phyloP scores from a whole-genome alignment of 805 yeast genomes.

The Candida maris region DNA sequence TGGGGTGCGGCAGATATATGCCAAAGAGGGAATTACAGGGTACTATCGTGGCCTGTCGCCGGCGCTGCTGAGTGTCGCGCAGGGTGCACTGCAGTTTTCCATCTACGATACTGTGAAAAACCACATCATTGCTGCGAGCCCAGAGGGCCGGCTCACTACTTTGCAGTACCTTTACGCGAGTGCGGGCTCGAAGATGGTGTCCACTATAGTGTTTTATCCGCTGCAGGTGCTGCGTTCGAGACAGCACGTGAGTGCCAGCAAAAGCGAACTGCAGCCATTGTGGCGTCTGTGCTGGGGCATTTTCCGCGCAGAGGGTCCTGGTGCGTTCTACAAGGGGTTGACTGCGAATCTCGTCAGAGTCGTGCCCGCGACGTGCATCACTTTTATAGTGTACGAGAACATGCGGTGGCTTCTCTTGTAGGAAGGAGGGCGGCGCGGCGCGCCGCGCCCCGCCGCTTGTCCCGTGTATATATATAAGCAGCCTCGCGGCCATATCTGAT shows the following conservation, averaged over 20 bases:
- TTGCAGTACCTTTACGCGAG: constrained; percentile 63
- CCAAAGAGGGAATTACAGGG: constrained; percentile 58
- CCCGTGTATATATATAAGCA: not conserved
- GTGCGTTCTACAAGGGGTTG: constrained; percentile 82
- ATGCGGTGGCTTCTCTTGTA: constrained; percentile 32
- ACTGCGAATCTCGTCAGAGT: constrained; percentile 76
- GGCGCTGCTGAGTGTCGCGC: constrained; percentile 75
- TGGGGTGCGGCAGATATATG: constrained; percentile 50
- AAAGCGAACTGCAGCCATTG: constrained; percentile 17
- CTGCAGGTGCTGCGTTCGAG: constrained; percentile 77
- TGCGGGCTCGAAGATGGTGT: constrained; percentile 61
- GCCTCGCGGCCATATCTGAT: too few relatives aligned
- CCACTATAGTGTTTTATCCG: constrained; percentile 74
- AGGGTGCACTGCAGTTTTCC: constrained; percentile 85
- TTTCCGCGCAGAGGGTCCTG: constrained; percentile 48
- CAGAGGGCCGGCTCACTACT: constrained; percentile 36
- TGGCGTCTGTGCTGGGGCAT: constrained; percentile 38
- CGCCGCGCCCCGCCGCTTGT: not conserved
- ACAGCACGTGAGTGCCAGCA: constrained; percentile 51
- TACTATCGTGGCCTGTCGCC: constrained; percentile 83
- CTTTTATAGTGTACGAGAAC: constrained; percentile 80
- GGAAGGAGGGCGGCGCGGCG: too few relatives aligned
- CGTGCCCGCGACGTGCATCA: constrained; percentile 88
- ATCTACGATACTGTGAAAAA: constrained; percentile 76
- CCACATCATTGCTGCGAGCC: constrained; percentile 17